Base-by-base conservation (phyloP, 1,284 basidiomycete genomes). In the Papiliotrema terrestris region DNA sequence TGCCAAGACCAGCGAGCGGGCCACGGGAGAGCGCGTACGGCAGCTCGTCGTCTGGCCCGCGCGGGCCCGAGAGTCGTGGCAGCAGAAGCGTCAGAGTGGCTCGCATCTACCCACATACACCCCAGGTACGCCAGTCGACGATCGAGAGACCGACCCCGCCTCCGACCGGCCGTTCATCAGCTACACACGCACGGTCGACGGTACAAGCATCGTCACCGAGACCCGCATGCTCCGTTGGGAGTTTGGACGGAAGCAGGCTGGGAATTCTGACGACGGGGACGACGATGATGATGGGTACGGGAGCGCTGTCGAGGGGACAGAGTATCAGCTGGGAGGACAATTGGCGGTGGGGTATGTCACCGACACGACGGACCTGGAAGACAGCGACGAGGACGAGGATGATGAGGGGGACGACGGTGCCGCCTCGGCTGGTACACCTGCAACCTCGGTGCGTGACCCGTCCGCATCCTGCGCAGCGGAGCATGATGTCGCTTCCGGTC, bases 181-280 rank as follows among this genome's bases (percentile, higher is more conserved):
- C 9, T 74, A 69, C 49, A 73, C 74, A 0, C 56, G 68, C 22
- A 75, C 71, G 3, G 62, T 66, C 32, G 72, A 75, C 45, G 74
- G 72, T 0, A 56, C 65, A 20, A 66, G 63, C 20, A 57, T 75
- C 5, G 41, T 69, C 11, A 74, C 73, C 8, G 72, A 74, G 48
- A 59, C 70, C 13, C 55, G 56, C 26, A 60, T 70, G 13, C 58
- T 76, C 6, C 52, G 63, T 41, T 48, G 54, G 36, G 49, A 70
- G 59, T 68, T 72, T 55, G 58, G 52, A 38, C 55, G 58, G 32
- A 51, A 63, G 13, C 35, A 8, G 11, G 61, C 57, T 11, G 57
- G 50, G 6, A 57, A 63, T 13, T 41, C 65, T 14, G 57, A 66
- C 46, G 61, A 60, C n/a, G 67, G 62, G 1, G 67, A 64, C 5